Base-by-base conservation (phyloP, 345 rosid genomes). In the Hibiscus syriacus region DNA sequence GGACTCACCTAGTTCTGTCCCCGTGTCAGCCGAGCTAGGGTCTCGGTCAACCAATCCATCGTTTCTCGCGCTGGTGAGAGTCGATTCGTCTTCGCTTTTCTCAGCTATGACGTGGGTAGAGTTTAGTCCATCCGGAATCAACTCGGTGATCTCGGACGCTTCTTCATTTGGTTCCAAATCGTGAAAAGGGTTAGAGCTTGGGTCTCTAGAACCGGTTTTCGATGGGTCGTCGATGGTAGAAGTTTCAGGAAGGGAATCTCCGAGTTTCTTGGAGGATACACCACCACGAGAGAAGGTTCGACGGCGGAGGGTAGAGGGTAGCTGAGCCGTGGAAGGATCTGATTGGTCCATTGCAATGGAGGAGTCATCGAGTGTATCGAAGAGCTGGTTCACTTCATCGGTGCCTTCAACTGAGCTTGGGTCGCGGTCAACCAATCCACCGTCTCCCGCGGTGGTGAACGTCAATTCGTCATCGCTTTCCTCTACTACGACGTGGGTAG, bases 341-440 rank as follows among this genome's bases (percentile, higher is more conserved):
- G 80, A 70, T 71, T 71, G 62, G 27, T 70, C 75, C 27, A 69
- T 12, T 27, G 25, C 27, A 64, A 39, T 2, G 80, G 81, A 82
- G 68, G 83, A 88, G 34, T 85, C 85, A 34, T 83, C 92, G 13
- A n/a, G n/a, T n/a, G n/a, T n/a, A n/a, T 87, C 98, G 62, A 69
- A 61, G 77, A 90, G 87, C 25, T 4, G 55, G 49, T 74, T 74
- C 36, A 60, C 85, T 17, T 70, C 85, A 6, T 55, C 65, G 29
- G 50, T 32, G 38, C 26, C 54, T 10, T 69, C 55, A n/a, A n/a
- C 72, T 8, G 80, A 65, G 43, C 52, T 72, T 27, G 43, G 36
- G 57, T 32, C 54, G 29, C 54, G 65, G 8, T 48, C 71, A 16
- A 39, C 29, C 30, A 19, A 12, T 8, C 26, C 27, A 26, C 43